phyloP scores from a whole-genome alignment of 106 monocot genomes.

The Iris macrosiphon region DNA sequence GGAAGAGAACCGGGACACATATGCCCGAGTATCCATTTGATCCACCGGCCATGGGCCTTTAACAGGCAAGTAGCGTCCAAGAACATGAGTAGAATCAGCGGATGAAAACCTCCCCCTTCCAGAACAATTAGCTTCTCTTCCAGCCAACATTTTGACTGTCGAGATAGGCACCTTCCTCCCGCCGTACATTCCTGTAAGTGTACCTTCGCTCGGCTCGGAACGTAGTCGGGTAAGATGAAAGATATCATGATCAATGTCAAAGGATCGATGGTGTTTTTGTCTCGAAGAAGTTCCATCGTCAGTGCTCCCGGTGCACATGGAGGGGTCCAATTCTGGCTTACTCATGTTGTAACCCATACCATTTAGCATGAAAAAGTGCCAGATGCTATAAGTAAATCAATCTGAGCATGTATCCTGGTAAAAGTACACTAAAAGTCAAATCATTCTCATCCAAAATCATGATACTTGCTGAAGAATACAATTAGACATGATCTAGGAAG shows the following conservation, averaged over 20 bases:
- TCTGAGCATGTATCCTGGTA: too few species aligned
- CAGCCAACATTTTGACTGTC: conserved; percentile 50
- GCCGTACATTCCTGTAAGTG: conserved; percentile 21
- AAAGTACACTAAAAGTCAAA: too few species aligned
- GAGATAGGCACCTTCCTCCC: conserved; percentile 27
- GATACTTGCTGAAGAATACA: too few species aligned
- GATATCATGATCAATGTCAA: conserved; percentile 43
- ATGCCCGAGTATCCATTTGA: conserved; percentile 63
- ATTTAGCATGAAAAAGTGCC: not conserved
- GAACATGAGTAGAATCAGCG: conserved; percentile 63
- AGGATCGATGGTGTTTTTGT: conserved; percentile 10
- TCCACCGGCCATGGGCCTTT: conserved; percentile 75
- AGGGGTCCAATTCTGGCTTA: conserved; percentile 29
- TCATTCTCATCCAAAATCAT: too few species aligned
- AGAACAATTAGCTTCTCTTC: conserved; percentile 62
- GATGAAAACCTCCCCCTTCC: conserved; percentile 59
- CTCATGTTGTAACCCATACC: conserved; percentile 58
- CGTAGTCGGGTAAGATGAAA: conserved; percentile 56
- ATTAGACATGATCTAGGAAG: too few species aligned
- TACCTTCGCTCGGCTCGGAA: conserved; percentile 40
- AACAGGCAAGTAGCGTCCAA: conserved; percentile 64
- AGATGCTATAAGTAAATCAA: too few species aligned
- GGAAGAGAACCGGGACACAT: conserved; percentile 85
- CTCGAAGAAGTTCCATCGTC: conserved; percentile 8
- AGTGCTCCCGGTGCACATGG: not conserved